A percentile compares a stretch with the other conserved stretches of the same genome.
phyloP scores from a whole-genome alignment of 2,329 filamentous ascomycete genomes.

The Trichophyton simii region DNA sequence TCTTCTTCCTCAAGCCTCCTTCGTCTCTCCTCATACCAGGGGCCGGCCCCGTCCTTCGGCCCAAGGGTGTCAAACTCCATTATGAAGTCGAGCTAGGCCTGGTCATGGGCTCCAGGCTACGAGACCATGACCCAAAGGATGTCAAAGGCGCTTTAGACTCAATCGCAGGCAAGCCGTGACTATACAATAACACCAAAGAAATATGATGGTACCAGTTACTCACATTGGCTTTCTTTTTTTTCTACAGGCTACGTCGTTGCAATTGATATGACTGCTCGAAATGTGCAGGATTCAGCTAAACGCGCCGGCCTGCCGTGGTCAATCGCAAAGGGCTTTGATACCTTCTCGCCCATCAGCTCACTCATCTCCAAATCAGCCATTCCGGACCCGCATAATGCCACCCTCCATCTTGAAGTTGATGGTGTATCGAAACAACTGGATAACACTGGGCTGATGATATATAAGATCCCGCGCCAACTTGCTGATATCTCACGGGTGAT shows the following conservation, averaged over 20 bases:
- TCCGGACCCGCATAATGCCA: slow-evolving; percentile 73
- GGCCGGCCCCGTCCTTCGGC: slow-evolving; percentile 67
- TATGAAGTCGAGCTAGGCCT: slow-evolving; percentile 92
- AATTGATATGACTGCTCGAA: slow-evolving; percentile 96
- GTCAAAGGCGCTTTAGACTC: slow-evolving; percentile 64
- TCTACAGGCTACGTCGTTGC: slow-evolving; percentile 67
- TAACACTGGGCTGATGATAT: slow-evolving; percentile 88
- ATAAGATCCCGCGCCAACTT: slow-evolving; percentile 73
- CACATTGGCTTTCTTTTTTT: neutral
- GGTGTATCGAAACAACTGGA: slow-evolving; percentile 65
- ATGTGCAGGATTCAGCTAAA: slow-evolving; percentile 93
- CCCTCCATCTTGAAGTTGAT: slow-evolving; percentile 79
- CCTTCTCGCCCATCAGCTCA: slow-evolving; percentile 77
- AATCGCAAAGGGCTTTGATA: slow-evolving; percentile 96
- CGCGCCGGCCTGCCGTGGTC: slow-evolving; percentile 92
- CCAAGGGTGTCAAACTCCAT: slow-evolving; percentile 72
- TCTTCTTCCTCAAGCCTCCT: slow-evolving; percentile 96
- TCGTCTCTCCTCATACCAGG: slow-evolving; percentile 71
- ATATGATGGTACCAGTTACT: no score
- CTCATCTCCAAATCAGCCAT: slow-evolving; percentile 70
- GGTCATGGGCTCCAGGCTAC: slow-evolving; percentile 69
- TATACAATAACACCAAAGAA: slow-evolving; percentile 6
- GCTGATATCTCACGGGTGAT: slow-evolving; percentile 91
- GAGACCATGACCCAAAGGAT: slow-evolving; percentile 64
- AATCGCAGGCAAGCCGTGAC: slow-evolving; percentile 51